phyloP scores from a whole-genome alignment of 306 rosid species.

The Lathyrus sativus region DNA sequence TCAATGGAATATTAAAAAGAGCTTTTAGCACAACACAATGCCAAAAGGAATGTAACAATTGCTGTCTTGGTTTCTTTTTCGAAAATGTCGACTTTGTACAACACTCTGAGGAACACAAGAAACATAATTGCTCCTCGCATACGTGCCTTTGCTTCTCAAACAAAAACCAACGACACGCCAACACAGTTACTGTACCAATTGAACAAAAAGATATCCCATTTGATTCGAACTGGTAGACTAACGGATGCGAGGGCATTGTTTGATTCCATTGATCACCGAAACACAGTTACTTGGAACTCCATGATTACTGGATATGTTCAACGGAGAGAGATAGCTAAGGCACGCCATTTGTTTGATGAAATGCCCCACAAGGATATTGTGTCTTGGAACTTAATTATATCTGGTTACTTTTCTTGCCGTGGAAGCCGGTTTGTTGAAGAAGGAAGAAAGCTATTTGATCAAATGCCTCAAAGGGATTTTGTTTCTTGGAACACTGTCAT shows the following conservation, averaged over 20 bases:
- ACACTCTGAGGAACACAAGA: conserved; percentile 16
- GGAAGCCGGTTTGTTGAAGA: conserved; percentile 39
- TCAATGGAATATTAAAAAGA: too few species aligned
- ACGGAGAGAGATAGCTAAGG: conserved; percentile 45
- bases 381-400: conserved; percentile 52
- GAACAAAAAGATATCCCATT: conserved; percentile 47
- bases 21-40: too few species aligned
- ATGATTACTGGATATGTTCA: conserved; percentile 47
- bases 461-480: conserved; percentile 47
- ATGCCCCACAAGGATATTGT: conserved; percentile 47
- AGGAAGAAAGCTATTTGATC: conserved; percentile 47
- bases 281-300: conserved; percentile 46
- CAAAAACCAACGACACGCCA: conserved; percentile 14
- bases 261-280: conserved; percentile 39
- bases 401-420: conserved; percentile 44
- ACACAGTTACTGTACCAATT: conserved; percentile 11
- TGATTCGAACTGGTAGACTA: conserved; percentile 46
- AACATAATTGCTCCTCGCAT: neutral
- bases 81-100: conserved; percentile 25
- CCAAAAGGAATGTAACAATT: too few species aligned
- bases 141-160: conserved; percentile 30
- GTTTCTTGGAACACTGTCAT: conserved; percentile 57
- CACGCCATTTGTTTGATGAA: conserved; percentile 48
- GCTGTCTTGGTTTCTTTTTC: conserved; percentile 6
- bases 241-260: conserved; percentile 47